Evolutionary conservation across 2,329 filamentous ascomycete species (phyloP).

Genomic region (Paradendryphiella salina): DNA sequence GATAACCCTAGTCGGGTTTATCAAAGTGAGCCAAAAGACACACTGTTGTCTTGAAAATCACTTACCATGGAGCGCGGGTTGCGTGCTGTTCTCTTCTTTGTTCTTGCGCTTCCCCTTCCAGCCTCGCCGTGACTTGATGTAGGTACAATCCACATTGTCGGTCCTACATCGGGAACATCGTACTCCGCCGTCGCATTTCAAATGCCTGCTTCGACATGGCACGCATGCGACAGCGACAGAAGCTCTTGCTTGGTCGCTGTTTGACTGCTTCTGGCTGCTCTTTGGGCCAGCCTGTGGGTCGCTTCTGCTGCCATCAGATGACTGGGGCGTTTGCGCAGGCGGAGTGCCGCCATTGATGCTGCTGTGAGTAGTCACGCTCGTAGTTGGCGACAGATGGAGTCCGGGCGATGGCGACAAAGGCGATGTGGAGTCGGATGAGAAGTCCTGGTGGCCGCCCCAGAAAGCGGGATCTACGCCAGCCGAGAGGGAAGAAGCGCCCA

Average conservation of each 20-base stretch:
- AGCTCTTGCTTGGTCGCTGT: conserved; percentile 30
- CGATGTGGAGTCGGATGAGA: conserved; percentile 31
- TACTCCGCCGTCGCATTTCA: conserved; percentile 58
- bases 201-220: conserved; percentile 56
- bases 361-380: conserved; percentile 36
- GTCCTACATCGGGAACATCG: conserved; percentile 55
- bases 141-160: conserved; percentile 54
- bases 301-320: conserved; percentile 26
- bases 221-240: conserved; percentile 55
- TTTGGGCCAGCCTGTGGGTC: conserved; percentile 22
- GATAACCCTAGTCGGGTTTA: conserved; percentile 9
- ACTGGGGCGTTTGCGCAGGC: conserved; percentile 38
- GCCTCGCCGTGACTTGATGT: conserved; percentile 57
- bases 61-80: conserved; percentile 29
- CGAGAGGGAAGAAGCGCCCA: conserved; percentile 30
- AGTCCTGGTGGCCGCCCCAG: conserved; percentile 37
- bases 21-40: neutral
- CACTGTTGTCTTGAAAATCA: conserved; percentile 2
- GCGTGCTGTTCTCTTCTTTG: conserved; percentile 39
- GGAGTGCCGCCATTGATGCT: conserved; percentile 38
- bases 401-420: conserved; percentile 27
- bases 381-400: conserved; percentile 38
- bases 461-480: conserved; percentile 41
- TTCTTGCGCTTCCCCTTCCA: conserved; percentile 51
- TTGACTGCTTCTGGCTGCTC: conserved; percentile 27